These are phyloP conservation scores for Hippophae tibetana DNA, from an alignment of 306 rosid genomes.

Conservation along the genomic window DNA sequence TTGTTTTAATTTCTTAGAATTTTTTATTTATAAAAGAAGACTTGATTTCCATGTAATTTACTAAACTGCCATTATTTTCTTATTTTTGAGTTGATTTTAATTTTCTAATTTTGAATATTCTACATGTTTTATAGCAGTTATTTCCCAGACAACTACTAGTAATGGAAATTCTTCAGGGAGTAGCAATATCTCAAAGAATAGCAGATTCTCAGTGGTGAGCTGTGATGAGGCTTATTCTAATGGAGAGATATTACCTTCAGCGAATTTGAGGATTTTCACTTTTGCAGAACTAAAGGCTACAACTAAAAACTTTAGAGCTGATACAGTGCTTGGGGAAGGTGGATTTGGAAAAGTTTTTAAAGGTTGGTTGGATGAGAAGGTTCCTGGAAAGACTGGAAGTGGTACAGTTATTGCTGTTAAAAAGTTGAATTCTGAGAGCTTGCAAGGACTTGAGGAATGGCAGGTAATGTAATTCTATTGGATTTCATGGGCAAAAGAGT, in stretches of 20 bases:
- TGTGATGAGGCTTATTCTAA: constrained; percentile 35
- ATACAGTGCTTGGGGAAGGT: constrained; percentile 82
- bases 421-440: constrained; percentile 75
- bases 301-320: constrained; percentile 73
- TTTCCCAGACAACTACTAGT: constrained; percentile 41
- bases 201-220: constrained; percentile 54
- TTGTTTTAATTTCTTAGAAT: not conserved
- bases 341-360: constrained; percentile 88
- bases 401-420: constrained; percentile 71
- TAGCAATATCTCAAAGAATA: constrained; percentile 36
- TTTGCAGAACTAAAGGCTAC: constrained; percentile 64
- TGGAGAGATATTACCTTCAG: constrained; percentile 67
- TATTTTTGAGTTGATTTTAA: not conserved
- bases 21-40: not conserved
- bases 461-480: constrained; percentile 38
- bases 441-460: constrained; percentile 92
- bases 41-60: constrained; percentile 4
- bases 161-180: constrained; percentile 40
- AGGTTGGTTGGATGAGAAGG: constrained; percentile 83
- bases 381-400: constrained; percentile 36
- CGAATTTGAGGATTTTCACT: constrained; percentile 59
- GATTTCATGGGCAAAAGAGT: not conserved
- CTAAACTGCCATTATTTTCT: not conserved
- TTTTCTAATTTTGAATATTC: not conserved
- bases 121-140: constrained; percentile 17